Conservation (phyloP, 192 early-diverging fungal genomes). For the Coemansia interrupta region DNA sequence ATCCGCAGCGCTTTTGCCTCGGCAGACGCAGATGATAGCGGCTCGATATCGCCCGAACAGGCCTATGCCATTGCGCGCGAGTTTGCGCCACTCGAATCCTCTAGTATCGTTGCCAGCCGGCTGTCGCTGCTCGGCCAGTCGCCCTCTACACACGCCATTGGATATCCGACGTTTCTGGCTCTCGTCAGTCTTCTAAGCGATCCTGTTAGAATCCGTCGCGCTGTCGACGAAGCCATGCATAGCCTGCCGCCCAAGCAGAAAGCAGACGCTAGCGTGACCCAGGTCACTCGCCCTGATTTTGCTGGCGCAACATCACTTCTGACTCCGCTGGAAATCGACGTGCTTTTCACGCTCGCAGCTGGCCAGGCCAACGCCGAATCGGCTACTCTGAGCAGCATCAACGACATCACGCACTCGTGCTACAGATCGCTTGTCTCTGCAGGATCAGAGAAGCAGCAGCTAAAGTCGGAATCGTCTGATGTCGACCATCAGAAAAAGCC, state of each 20-base stretch:
- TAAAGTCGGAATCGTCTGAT: not conserved
- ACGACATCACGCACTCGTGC: conserved; percentile 19
- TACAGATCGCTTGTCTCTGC: conserved; percentile 28
- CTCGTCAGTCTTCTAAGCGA: conserved; percentile 45
- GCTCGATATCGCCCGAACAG: conserved; percentile 38
- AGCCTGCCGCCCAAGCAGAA: conserved; percentile 2
- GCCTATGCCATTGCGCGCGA: conserved; percentile 31
- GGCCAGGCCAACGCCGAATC: conserved; percentile 23
- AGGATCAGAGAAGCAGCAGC: conserved; percentile 4
- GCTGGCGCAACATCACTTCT: conserved; percentile 21
- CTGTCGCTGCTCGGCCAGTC: conserved; percentile 41
- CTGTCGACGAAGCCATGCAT: conserved; percentile 37
- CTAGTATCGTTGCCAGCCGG: conserved; percentile 22
- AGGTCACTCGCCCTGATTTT: conserved; percentile 16
- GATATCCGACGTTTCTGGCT: conserved; percentile 55
- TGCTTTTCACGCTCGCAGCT: conserved; percentile 46
- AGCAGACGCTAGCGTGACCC: conserved; percentile 1
- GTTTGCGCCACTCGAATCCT: conserved; percentile 30
- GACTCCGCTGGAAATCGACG: conserved; percentile 47
- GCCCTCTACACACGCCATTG: conserved; percentile 29
- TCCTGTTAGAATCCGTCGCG: conserved; percentile 40
- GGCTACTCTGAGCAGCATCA: conserved; percentile 19
- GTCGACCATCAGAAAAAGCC: not conserved
- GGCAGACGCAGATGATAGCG: conserved; percentile 25
- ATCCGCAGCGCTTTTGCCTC: conserved; percentile 36